Conservation (phyloP, 176 grass and related monocot genomes). For the Phyllostachys edulis region DNA sequence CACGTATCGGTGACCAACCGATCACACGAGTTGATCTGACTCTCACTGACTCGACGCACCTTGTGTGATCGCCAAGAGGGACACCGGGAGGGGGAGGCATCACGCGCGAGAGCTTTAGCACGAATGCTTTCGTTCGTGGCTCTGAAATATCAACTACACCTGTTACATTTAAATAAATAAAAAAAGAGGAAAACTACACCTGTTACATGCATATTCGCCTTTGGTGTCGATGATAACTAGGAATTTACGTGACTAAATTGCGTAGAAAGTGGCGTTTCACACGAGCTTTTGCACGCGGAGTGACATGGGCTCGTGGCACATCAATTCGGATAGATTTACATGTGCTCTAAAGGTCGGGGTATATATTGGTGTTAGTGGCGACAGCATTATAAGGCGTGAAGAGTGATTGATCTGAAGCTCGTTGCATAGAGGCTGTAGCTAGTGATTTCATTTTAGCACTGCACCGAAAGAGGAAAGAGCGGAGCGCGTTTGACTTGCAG, state of each 20-base stretch:
- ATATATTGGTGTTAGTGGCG: neutral
- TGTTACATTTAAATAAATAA: neutral
- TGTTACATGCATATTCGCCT: neutral
- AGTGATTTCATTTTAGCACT: conserved; percentile 22
- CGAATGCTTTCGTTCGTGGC: conserved; percentile 4
- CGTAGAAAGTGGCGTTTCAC: neutral
- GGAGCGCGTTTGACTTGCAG: conserved; percentile 43
- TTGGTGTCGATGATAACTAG: neutral
- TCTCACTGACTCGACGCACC: conserved; percentile 12
- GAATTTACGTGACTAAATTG: neutral
- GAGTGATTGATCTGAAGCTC: conserved; percentile 28
- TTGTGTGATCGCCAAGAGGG: conserved; percentile 27
- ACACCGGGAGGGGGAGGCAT: neutral
- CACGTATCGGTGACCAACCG: too few relatives aligned
- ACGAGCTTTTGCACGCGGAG: neutral
- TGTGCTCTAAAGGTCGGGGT: neutral
- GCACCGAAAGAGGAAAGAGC: neutral
- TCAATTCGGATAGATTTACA: neutral
- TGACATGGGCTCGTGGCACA: neutral
- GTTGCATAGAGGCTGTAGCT: conserved; percentile 9
- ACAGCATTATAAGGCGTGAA: neutral
- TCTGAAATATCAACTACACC: neutral
- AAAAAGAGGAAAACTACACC: neutral
- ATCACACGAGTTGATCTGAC: neutral
- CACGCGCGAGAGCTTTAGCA: neutral